Evolutionary conservation across 1,284 basidiomycete species (phyloP).

Genomic region (Ustilago shanxiensis): DNA sequence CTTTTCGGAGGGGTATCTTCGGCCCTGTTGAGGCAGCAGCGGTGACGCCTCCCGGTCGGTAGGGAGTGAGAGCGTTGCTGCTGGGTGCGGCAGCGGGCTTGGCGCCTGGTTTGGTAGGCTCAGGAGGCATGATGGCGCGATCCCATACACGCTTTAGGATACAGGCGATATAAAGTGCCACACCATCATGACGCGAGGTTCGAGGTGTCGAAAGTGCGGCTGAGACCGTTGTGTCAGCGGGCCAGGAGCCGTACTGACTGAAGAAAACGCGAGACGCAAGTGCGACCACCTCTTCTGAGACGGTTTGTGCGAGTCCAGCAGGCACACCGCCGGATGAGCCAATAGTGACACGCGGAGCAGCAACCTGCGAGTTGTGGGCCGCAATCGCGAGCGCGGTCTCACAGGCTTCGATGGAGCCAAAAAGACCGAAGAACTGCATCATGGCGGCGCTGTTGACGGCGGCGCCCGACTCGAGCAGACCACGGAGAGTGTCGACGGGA

Average conservation of each 20-base stretch:
- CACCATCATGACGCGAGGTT: slow-evolving; percentile 80
- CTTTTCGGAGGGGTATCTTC: slow-evolving; percentile 43
- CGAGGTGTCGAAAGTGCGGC: slow-evolving; percentile 45
- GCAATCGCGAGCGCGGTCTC: slow-evolving; percentile 85
- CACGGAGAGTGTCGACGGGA: slow-evolving; percentile 82
- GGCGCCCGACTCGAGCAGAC: slow-evolving; percentile 69
- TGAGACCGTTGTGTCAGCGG: slow-evolving; percentile 59
- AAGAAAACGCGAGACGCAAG: slow-evolving; percentile 66
- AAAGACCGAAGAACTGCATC: slow-evolving; percentile 65
- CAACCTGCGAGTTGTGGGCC: slow-evolving; percentile 70
- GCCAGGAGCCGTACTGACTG: slow-evolving; percentile 63
- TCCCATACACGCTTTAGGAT: slow-evolving; percentile 90
- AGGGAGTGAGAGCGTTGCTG: slow-evolving; percentile 26
- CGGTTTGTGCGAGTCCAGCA: slow-evolving; percentile 30
- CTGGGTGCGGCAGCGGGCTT: slow-evolving; percentile 21
- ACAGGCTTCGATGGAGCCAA: slow-evolving; percentile 76
- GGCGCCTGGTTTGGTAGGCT: slow-evolving; percentile 41
- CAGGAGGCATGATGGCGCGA: slow-evolving; percentile 72
- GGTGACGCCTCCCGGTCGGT: slow-evolving; percentile 26
- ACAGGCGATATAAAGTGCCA: slow-evolving; percentile 87
- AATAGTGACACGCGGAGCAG: slow-evolving; percentile 40
- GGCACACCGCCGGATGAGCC: slow-evolving; percentile 30
- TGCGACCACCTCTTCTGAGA: slow-evolving; percentile 62
- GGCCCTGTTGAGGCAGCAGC: slow-evolving; percentile 4
- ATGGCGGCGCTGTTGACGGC: slow-evolving; percentile 59